phyloP scores from a whole-genome alignment of 371 early-diverging fungal genomes.

The Apophysomyces variabilis region DNA sequence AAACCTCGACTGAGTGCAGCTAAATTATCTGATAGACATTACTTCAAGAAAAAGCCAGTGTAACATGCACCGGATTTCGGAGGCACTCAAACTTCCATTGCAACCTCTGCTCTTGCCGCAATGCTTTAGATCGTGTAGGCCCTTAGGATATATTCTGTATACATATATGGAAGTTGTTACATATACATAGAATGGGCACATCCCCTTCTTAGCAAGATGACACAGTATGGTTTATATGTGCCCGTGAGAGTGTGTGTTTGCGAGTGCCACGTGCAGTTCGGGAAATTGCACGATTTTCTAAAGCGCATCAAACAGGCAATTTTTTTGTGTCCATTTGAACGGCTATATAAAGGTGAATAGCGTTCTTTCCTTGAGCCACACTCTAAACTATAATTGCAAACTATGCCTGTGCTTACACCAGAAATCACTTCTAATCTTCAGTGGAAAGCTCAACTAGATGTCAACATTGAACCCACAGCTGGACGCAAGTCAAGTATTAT shows the following conservation, averaged over 20 bases:
- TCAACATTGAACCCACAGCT: slow-evolving; percentile 63
- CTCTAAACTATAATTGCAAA: background rate
- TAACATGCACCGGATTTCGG: background rate
- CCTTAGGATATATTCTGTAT: no score
- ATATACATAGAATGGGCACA: no score
- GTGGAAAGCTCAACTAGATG: slow-evolving; percentile 77
- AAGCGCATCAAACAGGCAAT: slow-evolving; percentile 3
- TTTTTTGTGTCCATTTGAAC: slow-evolving; percentile 9
- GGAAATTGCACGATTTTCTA: slow-evolving; percentile 5
- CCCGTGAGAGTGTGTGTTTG: background rate
- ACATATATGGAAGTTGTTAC: no score
- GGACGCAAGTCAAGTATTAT: slow-evolving; percentile 84
- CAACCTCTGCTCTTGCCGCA: no score
- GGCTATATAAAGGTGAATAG: slow-evolving; percentile 4
- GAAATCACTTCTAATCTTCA: slow-evolving; percentile 62
- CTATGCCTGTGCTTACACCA: slow-evolving; percentile 26
- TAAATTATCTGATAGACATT: no score
- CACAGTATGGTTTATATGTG: background rate
- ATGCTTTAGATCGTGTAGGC: no score
- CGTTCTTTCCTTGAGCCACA: slow-evolving; percentile 9
- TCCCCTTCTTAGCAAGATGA: background rate
- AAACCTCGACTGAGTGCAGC: background rate
- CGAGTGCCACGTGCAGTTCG: slow-evolving; percentile 4
- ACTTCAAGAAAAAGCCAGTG: background rate
- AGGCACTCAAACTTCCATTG: no score